Evolutionary conservation across 148 eudicot species (phyloP).

Genomic region (Limonium bicolor): DNA sequence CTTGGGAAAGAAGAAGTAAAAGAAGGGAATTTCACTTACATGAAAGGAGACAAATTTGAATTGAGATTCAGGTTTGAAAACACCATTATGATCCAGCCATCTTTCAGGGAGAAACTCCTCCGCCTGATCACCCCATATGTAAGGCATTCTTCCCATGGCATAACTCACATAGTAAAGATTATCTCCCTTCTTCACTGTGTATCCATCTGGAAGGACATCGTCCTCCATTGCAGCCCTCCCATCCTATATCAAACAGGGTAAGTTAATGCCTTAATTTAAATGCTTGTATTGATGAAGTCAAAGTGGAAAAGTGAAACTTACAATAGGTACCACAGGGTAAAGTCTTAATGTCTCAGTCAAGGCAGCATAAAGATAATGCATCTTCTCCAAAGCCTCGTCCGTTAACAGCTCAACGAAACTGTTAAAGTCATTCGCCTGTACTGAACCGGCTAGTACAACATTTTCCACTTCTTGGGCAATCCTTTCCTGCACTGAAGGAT

Average conservation of each 20-base stretch:
- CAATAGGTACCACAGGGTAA: conserved; percentile 74
- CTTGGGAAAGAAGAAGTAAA: background rate
- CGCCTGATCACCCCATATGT: conserved; percentile 76
- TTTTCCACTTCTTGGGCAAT: conserved; percentile 36
- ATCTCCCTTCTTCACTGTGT: conserved; percentile 59
- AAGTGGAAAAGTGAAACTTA: conserved; percentile 9
- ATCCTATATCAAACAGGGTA: background rate
- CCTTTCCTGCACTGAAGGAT: conserved; percentile 44
- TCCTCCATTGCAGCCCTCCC: conserved; percentile 6
- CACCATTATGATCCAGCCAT: conserved; percentile 63
- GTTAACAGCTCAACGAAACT: conserved; percentile 20
- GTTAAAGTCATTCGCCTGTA: conserved; percentile 2
- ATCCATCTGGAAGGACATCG: conserved; percentile 71
- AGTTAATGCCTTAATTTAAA: background rate
- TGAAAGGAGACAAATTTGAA: conserved; percentile 79
- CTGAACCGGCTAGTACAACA: no score
- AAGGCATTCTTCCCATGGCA: conserved; percentile 82
- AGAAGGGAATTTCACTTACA: conserved; percentile 9
- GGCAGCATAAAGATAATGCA: conserved; percentile 77
- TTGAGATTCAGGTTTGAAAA: conserved; percentile 53
- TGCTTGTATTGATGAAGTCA: background rate
- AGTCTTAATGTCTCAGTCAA: conserved; percentile 70
- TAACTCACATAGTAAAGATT: conserved; percentile 55
- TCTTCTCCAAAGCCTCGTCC: conserved; percentile 54
- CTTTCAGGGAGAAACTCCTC: conserved; percentile 54